Evolutionary conservation across 2,329 filamentous ascomycete species (phyloP), one percentile per base, ranked within the genome.

Genomic region (Alternaria atra): DNA sequence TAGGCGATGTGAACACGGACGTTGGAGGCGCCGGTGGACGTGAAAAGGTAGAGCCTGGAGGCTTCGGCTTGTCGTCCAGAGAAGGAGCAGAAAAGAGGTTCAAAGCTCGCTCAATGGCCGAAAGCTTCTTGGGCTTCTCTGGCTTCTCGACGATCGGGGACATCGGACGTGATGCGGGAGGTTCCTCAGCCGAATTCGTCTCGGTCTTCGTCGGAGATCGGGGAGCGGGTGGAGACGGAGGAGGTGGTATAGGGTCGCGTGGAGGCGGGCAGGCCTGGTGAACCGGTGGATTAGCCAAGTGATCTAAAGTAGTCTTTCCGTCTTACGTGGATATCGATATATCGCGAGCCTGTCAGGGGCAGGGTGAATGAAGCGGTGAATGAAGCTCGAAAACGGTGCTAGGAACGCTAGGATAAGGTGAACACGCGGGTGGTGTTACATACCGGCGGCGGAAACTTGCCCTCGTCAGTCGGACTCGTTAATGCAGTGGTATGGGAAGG

Each of bases 361-460:
- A 27, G 47, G 47, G 40, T 60, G 53, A 43, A 39, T 34, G 46
- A 50, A 50, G 47, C 47, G 47, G 40, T 60, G 53, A 43, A 39
- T 34, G 17, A 37, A 50, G 47, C 47, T 57, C 54, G 42, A 39
- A 58, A 53, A 35, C 39, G 42, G 48, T 37, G 34, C 51, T 40
- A 57, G 47, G 58, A 39, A 47, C 55, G 50, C 46, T 46, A 47
- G 58, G 53, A 27, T 60, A 30, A 60, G 39, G 53, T 60, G 47
- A 57, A 60, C 58, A 57, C 35, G 53, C 58, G 58, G 58, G 53
- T 60, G 42, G 57, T 60, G 58, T 61, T 58, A 61, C 60, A 35
- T 66, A 74, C 69, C 63, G 76, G 75, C 69, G 73, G 72, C 62
- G 75, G 75, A 72, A 77, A 78, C 70, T 73, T 73, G 64, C 70